Evolutionary conservation across 1,284 basidiomycete genomes (phyloP).

Genomic region (Fomitopsis betulina): DNA sequence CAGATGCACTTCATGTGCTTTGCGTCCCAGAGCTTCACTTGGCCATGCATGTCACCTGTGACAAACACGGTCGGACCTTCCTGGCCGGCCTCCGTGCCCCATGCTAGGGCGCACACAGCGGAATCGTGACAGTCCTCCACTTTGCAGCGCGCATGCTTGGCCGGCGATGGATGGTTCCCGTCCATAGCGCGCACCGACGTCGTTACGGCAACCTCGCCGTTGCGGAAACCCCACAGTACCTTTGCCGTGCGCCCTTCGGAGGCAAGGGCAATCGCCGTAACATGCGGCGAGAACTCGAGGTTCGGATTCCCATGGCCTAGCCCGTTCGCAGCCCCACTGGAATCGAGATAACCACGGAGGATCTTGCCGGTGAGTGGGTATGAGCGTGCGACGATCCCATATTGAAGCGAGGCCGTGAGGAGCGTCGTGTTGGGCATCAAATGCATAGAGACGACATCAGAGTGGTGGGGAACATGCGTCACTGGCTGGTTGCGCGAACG

Average conservation of each 20-base stretch:
- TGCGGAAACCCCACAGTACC: conserved; percentile 73
- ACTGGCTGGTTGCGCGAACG: conserved; percentile 57
- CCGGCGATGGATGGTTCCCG: conserved; percentile 35
- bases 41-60: conserved; percentile 59
- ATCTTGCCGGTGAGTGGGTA: conserved; percentile 68
- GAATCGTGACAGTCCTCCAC: conserved; percentile 57
- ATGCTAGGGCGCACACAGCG: conserved; percentile 47
- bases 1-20: conserved; percentile 52
- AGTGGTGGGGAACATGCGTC: conserved; percentile 56
- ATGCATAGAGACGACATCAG: conserved; percentile 50
- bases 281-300: conserved; percentile 68
- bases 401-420: conserved; percentile 61
- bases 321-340: conserved; percentile 53
- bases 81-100: conserved; percentile 32
- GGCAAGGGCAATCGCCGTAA: conserved; percentile 51
- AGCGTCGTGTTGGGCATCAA: conserved; percentile 51
- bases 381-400: conserved; percentile 75
- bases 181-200: conserved; percentile 57
- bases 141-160: conserved; percentile 43
- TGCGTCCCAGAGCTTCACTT: conserved; percentile 68
- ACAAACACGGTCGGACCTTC: conserved; percentile 32
- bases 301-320: conserved; percentile 74
- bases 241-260: conserved; percentile 66
- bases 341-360: conserved; percentile 69
- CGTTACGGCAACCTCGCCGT: conserved; percentile 67